Evolutionary conservation across 331 rosid species (phyloP), one percentile per base, ranked within the genome.

Genomic region (Cydonia oblonga): DNA sequence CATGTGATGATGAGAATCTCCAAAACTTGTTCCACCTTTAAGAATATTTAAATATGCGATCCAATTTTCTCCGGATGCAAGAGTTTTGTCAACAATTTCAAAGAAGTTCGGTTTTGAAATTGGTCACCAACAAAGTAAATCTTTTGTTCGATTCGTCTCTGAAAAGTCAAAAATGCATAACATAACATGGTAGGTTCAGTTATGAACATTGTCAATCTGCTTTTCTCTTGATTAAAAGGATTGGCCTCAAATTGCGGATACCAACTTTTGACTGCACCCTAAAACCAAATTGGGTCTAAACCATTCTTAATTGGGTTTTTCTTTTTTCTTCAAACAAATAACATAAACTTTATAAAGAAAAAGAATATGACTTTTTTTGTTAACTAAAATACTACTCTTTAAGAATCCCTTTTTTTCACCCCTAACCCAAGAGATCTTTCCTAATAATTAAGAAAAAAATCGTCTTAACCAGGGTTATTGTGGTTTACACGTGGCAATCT

Each of bases 1-100:
- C 75, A 71, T 71, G 75, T 71, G 75, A 58, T 46, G 53, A 57
- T 23, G 38, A 13, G 53, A 35, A 9, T 70, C 16, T 70, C 64
- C 26, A 54, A 35, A 33, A 14, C 26, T 35, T 35, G 40, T 35
- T 35, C 40, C 4, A 35, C 40, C 40, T 2, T 35, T 35, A 35
- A 35, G 8, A 8, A 2, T 35, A 35, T 35, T 35, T 35, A 35
- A 35, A 35, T 35, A 35, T 35, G 8, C 40, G 9, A 35, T 35
- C 40, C 40, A 35, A 20, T 6, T 10, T 10, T 25, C n/a, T 59
- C n/a, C 33, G n/a, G 32, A 25, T 25, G n/a, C 24, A 0, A 5
- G 20, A 59, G 40, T 14, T 59, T 3, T 6, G 9, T 25, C 29
- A 9, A 16, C 28, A 33, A 30, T 2, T 18, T 62, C 40, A n/a